Evolutionary conservation across 306 rosid species (phyloP), one percentile per base, ranked within the genome.

Genomic region (Carpinus fangiana): DNA sequence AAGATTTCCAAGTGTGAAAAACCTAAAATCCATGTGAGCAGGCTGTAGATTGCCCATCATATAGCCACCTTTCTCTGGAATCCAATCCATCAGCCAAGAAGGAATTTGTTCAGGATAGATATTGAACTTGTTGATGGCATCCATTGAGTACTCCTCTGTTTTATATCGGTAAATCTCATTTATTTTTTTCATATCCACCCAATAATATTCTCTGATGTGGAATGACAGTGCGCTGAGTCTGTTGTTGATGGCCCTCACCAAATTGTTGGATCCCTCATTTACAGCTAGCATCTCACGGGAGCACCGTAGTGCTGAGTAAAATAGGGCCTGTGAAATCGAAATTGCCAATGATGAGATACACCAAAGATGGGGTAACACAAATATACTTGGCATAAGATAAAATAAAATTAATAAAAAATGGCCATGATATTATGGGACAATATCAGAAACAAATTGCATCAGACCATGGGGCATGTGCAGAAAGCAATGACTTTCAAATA

Each of bases 51-150:
- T 95, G 80, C 99, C 99, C 34, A 95, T 83, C 70, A 95, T 76
- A 83, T 86, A 95, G 41, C 99, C 99, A 21, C 99, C 98, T 81
- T 86, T 90, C 81, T 91, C 94, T 47, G 99, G 98, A 84, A 95
- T 74, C 99, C 98, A 95, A 84, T 95, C 94, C 93, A 91, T 90
- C 82, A 91, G 85, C 99, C 99, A 95, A 62, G 43, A 60, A 46
- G 99, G 98, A 79, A 95, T 95, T 85, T 95, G 99, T 13, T 95
- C 99, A 34, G 99, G 99, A 84, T 95, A 95, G 60, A 95, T 95
- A 75, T 95, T 95, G 90, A 95, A 95, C 88, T 93, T 95, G 85
- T 95, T 95, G 26, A 85, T 91, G 54, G 98, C 99, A 70, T 93
- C 90, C 74, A 86, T 77, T 57, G 99, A 95, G 77, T 95, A 93